Conservation (phyloP, 306 rosid species). For the Rosa chinensis region DNA sequence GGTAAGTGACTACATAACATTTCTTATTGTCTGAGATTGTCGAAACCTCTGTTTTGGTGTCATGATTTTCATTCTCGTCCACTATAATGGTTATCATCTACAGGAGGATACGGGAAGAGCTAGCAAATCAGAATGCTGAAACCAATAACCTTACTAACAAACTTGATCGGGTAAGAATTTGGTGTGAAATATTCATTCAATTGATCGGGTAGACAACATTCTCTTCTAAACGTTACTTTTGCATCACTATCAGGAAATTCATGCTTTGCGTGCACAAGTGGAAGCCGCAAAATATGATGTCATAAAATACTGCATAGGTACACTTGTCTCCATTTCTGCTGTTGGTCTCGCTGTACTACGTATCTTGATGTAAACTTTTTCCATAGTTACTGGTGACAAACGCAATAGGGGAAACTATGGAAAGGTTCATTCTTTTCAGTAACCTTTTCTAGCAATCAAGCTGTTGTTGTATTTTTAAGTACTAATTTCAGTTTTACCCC, state of each 20-base stretch:
- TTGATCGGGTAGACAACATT: too few species aligned
- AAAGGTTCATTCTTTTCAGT: conserved; percentile 27
- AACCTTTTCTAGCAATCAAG: neutral
- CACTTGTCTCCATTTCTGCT: conserved; percentile 91
- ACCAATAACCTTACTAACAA: conserved; percentile 82
- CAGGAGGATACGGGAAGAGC: conserved; percentile 94
- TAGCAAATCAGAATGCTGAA: conserved; percentile 82
- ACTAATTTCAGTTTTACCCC: too few species aligned
- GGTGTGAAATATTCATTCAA: neutral
- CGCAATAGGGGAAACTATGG: conserved; percentile 10
- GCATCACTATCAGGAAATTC: conserved; percentile 66
- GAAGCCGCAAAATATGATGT: conserved; percentile 98
- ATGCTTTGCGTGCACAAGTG: conserved; percentile 77
- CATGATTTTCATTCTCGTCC: neutral
- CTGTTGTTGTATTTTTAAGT: conserved; percentile 29
- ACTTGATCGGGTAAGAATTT: conserved; percentile 76
- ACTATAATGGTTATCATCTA: conserved; percentile 20
- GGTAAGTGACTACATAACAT: conserved; percentile 41
- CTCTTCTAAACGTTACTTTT: neutral
- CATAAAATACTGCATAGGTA: conserved; percentile 95
- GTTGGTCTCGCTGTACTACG: conserved; percentile 95
- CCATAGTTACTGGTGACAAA: conserved; percentile 26
- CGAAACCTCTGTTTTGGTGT: conserved; percentile 14
- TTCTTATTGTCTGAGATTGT: conserved; percentile 2
- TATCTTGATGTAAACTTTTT: conserved; percentile 57